Evolutionary conservation across 78 protist species (phyloP).

Genomic region (Protostelium mycophagum): DNA sequence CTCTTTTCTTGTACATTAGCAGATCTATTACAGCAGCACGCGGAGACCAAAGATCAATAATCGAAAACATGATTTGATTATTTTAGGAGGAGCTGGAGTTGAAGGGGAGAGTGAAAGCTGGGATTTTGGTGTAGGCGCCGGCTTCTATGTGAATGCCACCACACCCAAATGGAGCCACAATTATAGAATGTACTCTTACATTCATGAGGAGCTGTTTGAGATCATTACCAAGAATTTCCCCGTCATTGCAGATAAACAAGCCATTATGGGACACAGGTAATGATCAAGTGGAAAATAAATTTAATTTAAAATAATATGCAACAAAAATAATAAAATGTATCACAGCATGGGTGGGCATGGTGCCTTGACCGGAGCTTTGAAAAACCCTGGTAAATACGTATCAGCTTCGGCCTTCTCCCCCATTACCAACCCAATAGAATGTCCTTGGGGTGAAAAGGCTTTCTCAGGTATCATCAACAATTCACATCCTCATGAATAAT

Average conservation of each 20-base stretch:
- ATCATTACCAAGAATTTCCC: conserved; percentile 19
- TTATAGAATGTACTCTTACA: conserved; percentile 84
- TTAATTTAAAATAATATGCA: not conserved
- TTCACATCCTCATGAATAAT: not conserved
- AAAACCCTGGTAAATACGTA: conserved; percentile 26
- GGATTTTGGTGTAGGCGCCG: conserved; percentile 82
- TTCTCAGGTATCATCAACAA: conserved; percentile 27
- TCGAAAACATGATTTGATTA: not conserved
- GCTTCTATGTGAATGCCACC: conserved; percentile 90
- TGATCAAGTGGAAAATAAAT: not conserved
- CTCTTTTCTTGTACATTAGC: not conserved
- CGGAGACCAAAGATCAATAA: not conserved
- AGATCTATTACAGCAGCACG: not conserved
- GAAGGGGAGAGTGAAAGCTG: conserved; percentile 53
- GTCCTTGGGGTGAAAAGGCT: conserved; percentile 71
- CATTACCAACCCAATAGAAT: conserved; percentile 74
- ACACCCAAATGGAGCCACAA: conserved; percentile 43
- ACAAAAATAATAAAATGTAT: not conserved
- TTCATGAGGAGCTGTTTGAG: conserved; percentile 73
- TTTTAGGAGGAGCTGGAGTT: conserved; percentile 30
- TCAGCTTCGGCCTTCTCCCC: conserved; percentile 92
- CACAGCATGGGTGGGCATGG: conserved; percentile 93
- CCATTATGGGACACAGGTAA: conserved; percentile 58
- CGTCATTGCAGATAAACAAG: conserved; percentile 16
- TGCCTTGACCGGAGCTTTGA: conserved; percentile 67